phyloP scores from a whole-genome alignment of 441 rosid genomes.

The Populus hybrid region DNA sequence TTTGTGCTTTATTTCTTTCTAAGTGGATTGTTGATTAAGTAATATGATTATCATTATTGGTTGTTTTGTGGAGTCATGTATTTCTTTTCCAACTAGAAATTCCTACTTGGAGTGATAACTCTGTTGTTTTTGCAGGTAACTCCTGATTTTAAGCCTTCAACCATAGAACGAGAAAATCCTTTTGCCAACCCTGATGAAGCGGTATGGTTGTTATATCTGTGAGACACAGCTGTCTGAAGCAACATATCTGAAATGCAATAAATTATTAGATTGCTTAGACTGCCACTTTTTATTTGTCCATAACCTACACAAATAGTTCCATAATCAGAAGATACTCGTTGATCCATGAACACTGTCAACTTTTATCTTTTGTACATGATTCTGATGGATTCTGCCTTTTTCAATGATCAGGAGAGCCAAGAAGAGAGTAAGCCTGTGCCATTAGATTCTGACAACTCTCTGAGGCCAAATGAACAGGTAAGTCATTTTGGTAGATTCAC shows the following conservation, averaged over 20 bases:
- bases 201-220: slow-evolving; percentile 26
- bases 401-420: slow-evolving; percentile 39
- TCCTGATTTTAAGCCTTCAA: slow-evolving; percentile 38
- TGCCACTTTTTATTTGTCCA: background rate
- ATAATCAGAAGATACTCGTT: background rate
- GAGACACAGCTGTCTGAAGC: background rate
- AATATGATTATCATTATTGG: background rate
- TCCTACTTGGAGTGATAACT: slow-evolving; percentile 4
- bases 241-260: background rate
- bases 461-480: slow-evolving; percentile 38
- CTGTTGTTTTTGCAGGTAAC: slow-evolving; percentile 25
- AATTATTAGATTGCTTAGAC: slow-evolving; percentile 3
- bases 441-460: slow-evolving; percentile 22
- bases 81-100: slow-evolving; percentile 2
- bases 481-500: slow-evolving; percentile 2
- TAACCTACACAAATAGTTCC: background rate
- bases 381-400: slow-evolving; percentile 8
- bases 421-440: slow-evolving; percentile 37
- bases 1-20: slow-evolving; percentile 2
- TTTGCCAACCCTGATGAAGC: slow-evolving; percentile 35
- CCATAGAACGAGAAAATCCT: slow-evolving; percentile 30
- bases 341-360: slow-evolving; percentile 1
- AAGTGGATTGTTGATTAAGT: background rate
- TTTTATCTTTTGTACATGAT: slow-evolving; percentile 3
- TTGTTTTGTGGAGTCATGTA: background rate